phyloP scores from a whole-genome alignment of 106 monocot species.

The Vanilla planifolia region DNA sequence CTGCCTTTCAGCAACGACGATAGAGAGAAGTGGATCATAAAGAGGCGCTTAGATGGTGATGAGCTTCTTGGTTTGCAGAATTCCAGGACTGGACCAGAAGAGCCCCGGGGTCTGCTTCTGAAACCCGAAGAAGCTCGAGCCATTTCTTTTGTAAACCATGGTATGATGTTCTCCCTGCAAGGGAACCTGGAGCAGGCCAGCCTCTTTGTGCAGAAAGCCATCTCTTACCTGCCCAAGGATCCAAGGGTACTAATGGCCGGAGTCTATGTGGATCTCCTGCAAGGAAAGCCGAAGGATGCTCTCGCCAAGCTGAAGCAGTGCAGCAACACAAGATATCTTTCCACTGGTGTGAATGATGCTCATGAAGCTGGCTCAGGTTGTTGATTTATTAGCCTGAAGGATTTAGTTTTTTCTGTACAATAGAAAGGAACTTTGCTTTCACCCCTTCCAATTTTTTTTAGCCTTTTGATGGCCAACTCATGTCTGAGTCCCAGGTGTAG shows the following conservation, averaged over 20 bases:
- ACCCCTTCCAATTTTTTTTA: too few relatives aligned
- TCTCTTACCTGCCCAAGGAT: conserved; percentile 41
- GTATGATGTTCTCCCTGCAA: conserved; percentile 40
- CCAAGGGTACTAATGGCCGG: conserved; percentile 49
- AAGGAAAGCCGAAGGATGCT: conserved; percentile 45
- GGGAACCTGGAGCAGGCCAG: conserved; percentile 63
- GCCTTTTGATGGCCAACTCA: too few relatives aligned
- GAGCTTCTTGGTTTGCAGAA: conserved; percentile 25
- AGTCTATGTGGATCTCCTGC: conserved; percentile 59
- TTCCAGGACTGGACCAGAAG: conserved; percentile 16
- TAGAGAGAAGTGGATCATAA: conserved; percentile 30
- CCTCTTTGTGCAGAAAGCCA: conserved; percentile 28
- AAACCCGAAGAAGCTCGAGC: conserved; percentile 53
- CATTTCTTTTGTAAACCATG: conserved; percentile 42
- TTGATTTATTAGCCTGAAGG: too few relatives aligned
- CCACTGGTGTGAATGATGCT: conserved; percentile 2
- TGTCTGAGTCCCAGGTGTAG: too few relatives aligned
- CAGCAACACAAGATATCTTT: conserved; percentile 27
- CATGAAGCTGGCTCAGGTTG: too few relatives aligned
- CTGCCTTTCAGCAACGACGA: conserved; percentile 66
- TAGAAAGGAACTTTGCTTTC: too few relatives aligned
- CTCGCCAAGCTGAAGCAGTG: conserved; percentile 53
- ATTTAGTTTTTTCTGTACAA: too few relatives aligned
- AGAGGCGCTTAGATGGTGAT: conserved; percentile 43
- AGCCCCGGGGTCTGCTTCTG: conserved; percentile 4